Base-by-base conservation (phyloP, 768 basidiomycete genomes). In the Clavulina sp. region DNA sequence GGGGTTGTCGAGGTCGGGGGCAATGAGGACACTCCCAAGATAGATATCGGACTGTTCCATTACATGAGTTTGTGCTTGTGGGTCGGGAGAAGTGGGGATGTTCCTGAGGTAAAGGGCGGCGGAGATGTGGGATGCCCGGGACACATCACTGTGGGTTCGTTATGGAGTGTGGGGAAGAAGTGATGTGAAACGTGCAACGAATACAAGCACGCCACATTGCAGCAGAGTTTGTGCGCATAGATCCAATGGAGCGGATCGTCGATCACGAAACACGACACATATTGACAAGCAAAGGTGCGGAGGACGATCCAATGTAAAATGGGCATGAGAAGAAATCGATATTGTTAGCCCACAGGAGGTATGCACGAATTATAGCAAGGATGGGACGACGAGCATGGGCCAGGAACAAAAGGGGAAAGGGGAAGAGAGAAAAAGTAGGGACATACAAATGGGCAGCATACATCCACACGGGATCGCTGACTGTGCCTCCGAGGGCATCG, bases 401-500 rank as follows among this genome's bases (percentile, higher is more conserved):
- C n/a, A n/a, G n/a, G n/a, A n/a, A n/a, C n/a, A n/a, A n/a, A n/a
- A n/a, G n/a, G n/a, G n/a, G n/a, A 40, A 47, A 21, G 41, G 23
- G 32, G 5, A 6, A 13, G 21, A 41, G 7, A 46, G 28, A 2
- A 18, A 13, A 19, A 31, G 57, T 24, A 32, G 29, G 33, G n/a
- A 75, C 86, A 62, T 64, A 95, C 89, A 97, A 99, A 56, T 91
- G 79, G 29, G 95, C 87, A 34, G 83, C 77, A 61, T 92, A 96
- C 68, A 93, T 89, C 93, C 95, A 99, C 48, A 86, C 75, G 2
- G 95, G 95, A 58, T 73, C 79, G 9, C 75, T 61, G 48, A 97
- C 74, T 65, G 95, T 88, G n/a, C 93, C 95, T 5, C 86, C 91
- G 60, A 96, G 74, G 7, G 92, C 91, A 69, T 97, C 93, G 52